These are phyloP conservation scores for Colletotrichum euphorbiae DNA, from an alignment of 2,329 filamentous ascomycete species.

Conservation along the genomic window DNA sequence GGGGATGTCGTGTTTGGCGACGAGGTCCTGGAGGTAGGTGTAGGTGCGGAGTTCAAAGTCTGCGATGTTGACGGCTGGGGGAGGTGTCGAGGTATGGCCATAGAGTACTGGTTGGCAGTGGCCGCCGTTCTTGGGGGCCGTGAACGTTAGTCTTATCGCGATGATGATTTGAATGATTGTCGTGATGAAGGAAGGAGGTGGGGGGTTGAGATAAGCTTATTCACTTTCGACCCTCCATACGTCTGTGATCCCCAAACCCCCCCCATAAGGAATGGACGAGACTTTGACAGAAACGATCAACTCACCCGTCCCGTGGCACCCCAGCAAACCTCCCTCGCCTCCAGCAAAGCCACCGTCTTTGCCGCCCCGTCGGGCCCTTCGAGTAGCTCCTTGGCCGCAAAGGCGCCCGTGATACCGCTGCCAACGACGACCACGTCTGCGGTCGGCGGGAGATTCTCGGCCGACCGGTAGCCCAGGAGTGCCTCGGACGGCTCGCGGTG, in stretches of 20 bases:
- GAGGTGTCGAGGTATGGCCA: slow-evolving; percentile 43
- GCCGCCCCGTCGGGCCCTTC: slow-evolving; percentile 53
- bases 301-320: slow-evolving; percentile 84
- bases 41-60: slow-evolving; percentile 80
- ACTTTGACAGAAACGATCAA: slow-evolving; percentile 38
- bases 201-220: not conserved
- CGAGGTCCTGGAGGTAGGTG: slow-evolving; percentile 66
- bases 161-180: not conserved
- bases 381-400: slow-evolving; percentile 73
- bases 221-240: too few relatives aligned
- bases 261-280: not conserved
- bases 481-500: slow-evolving; percentile 73
- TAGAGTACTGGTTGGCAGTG: slow-evolving; percentile 83
- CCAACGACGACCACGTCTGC: slow-evolving; percentile 80
- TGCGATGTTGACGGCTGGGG: slow-evolving; percentile 67
- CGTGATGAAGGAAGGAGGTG: not conserved
- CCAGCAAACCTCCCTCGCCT: slow-evolving; percentile 84
- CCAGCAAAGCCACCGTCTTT: slow-evolving; percentile 75
- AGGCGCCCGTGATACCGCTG: slow-evolving; percentile 81
- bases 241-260: not conserved
- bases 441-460: slow-evolving; percentile 67
- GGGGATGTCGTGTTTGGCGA: slow-evolving; percentile 67
- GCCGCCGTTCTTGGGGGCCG: slow-evolving; percentile 68
- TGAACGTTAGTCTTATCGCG: not conserved
- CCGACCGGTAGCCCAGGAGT: slow-evolving; percentile 76